Percentiles rank a stretch among this genome's conserved stretches.
Evolutionary conservation across 345 rosid species (phyloP).

Genomic region (Brassica incana): DNA sequence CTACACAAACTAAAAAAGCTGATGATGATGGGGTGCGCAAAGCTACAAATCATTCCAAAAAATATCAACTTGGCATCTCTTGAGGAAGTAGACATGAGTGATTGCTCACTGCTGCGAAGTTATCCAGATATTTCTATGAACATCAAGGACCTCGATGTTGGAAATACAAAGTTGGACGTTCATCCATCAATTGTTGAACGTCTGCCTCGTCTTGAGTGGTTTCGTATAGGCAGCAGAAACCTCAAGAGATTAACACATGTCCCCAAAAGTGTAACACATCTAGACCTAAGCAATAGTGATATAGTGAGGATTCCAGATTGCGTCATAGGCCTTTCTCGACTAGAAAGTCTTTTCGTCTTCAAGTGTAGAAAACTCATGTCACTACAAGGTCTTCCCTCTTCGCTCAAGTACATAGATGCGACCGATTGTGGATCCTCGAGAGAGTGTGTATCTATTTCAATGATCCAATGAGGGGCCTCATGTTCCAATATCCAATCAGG

Average conservation of each 20-base stretch:
- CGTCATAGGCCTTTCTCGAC: neutral
- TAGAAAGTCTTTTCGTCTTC: constrained; percentile 7
- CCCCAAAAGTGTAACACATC: constrained; percentile 1
- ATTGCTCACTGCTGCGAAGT: constrained; percentile 12
- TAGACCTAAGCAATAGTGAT: neutral
- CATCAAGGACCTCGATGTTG: neutral
- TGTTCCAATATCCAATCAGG: neutral
- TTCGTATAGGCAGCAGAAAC: constrained; percentile 10
- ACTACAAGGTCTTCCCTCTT: neutral
- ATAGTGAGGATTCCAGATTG: constrained; percentile 18
- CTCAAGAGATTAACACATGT: constrained; percentile 17
- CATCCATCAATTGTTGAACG: constrained; percentile 8
- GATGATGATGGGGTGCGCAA: neutral
- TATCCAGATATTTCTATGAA: constrained; percentile 27
- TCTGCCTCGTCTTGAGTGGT: neutral
- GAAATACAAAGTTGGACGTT: neutral
- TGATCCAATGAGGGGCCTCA: neutral
- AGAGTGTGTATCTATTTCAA: neutral
- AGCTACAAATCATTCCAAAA: constrained; percentile 9
- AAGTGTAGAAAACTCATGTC: constrained; percentile 4
- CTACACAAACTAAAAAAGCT: constrained; percentile 20
- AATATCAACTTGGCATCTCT: constrained; percentile 17
- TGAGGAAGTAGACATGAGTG: neutral
- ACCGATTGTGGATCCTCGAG: neutral
- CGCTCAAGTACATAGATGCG: neutral